Percentiles rank a stretch among this genome's conserved stretches.
Evolutionary conservation across 306 rosid species (phyloP).

Genomic region (Rosa lucieae): DNA sequence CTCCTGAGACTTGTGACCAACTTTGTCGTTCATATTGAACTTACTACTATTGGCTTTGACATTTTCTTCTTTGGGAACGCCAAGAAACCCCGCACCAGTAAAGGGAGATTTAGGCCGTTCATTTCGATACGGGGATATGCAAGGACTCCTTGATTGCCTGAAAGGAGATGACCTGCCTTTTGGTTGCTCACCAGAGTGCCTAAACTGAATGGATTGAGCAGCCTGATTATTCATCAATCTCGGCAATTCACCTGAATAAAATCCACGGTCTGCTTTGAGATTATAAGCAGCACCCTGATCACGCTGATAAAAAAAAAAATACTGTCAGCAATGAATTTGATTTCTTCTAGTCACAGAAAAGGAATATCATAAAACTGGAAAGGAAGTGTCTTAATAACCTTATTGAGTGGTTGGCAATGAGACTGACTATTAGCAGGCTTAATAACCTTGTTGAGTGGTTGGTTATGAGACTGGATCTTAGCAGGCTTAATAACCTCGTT

Average conservation of each 20-base stretch:
- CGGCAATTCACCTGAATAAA: constrained; percentile 42
- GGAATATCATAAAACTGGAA: constrained; percentile 1
- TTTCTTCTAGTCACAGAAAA: neutral
- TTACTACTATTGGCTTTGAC: constrained; percentile 35
- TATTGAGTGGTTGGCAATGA: constrained; percentile 54
- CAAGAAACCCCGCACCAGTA: constrained; percentile 41
- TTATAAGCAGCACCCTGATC: constrained; percentile 55
- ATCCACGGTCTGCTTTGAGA: constrained; percentile 40
- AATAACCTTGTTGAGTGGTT: constrained; percentile 34
- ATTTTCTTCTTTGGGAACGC: constrained; percentile 50
- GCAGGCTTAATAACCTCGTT: constrained; percentile 30
- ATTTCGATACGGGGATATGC: constrained; percentile 65
- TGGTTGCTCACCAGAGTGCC: constrained; percentile 59
- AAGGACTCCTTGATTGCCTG: constrained; percentile 58
- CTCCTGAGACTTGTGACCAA: constrained; percentile 39
- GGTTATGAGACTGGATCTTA: constrained; percentile 46
- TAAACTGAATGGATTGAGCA: constrained; percentile 49
- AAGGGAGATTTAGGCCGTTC: constrained; percentile 54
- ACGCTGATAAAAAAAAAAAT: constrained; percentile 33
- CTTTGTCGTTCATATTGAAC: constrained; percentile 31
- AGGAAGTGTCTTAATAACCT: constrained; percentile 45
- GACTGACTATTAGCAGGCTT: constrained; percentile 28
- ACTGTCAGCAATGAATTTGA: constrained; percentile 14
- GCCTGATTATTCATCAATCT: constrained; percentile 48
- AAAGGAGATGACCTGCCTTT: constrained; percentile 68